Evolutionary conservation across 768 basidiomycete genomes (phyloP).

Genomic region (Rhodocollybia butyracea): DNA sequence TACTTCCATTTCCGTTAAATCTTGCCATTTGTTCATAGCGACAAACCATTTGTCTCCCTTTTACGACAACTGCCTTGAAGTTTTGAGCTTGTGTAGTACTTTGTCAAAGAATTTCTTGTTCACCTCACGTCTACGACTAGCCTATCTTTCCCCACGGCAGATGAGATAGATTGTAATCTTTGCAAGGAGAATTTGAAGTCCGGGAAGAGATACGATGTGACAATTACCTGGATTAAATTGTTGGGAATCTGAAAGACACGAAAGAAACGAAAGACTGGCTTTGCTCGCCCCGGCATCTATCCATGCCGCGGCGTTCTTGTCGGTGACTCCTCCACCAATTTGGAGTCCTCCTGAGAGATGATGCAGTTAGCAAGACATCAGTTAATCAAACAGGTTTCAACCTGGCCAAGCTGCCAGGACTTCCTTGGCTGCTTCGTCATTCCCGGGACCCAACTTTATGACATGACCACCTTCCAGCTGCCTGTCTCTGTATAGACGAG

Average conservation of each 20-base stretch:
- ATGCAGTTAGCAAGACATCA: slow-evolving; percentile 12
- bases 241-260: not conserved
- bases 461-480: slow-evolving; percentile 86
- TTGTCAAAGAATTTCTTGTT: slow-evolving; percentile 11
- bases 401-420: slow-evolving; percentile 86
- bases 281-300: slow-evolving; percentile 88
- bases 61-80: slow-evolving; percentile 65
- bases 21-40: slow-evolving; percentile 99
- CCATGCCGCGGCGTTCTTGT: slow-evolving; percentile 80
- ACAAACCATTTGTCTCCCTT: slow-evolving; percentile 81
- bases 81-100: not conserved
- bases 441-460: slow-evolving; percentile 90
- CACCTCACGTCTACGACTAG: slow-evolving; percentile 96
- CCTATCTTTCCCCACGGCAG: slow-evolving; percentile 72
- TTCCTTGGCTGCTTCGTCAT: slow-evolving; percentile 84
- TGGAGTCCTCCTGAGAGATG: slow-evolving; percentile 66
- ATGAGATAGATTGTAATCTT: slow-evolving; percentile 59
- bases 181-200: slow-evolving; percentile 73
- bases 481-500: slow-evolving; percentile 69
- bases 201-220: slow-evolving; percentile 97
- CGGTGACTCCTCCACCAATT: slow-evolving; percentile 90
- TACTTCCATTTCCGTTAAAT: slow-evolving; percentile 92
- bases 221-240: slow-evolving; percentile 67
- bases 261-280: slow-evolving; percentile 29
- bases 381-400: slow-evolving; percentile 20